Evolutionary conservation across 2,329 filamentous ascomycete genomes (phyloP).

Genomic region (Xylariaceae sp.): DNA sequence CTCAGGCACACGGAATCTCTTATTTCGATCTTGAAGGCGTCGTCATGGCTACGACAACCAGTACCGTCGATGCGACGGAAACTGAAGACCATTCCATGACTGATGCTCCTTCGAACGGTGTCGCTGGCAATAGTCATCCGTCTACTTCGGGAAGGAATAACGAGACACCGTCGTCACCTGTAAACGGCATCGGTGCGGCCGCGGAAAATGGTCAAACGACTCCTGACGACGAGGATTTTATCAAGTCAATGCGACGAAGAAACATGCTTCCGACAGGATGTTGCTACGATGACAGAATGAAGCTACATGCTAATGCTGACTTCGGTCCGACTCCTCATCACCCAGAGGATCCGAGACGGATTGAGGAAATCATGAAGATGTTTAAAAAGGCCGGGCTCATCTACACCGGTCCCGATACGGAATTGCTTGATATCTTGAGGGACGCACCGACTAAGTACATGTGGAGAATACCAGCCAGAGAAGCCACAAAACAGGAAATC

Average conservation of each 20-base stretch:
- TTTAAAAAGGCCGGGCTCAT: slow-evolving; percentile 78
- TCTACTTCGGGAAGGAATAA: slow-evolving; percentile 15
- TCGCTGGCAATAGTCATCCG: slow-evolving; percentile 33
- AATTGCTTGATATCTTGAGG: slow-evolving; percentile 47
- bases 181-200: slow-evolving; percentile 33
- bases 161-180: slow-evolving; percentile 22
- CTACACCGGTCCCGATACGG: slow-evolving; percentile 52
- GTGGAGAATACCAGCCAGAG: slow-evolving; percentile 72
- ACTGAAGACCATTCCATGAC: slow-evolving; percentile 41
- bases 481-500: slow-evolving; percentile 75
- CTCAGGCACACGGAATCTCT: background rate
- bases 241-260: slow-evolving; percentile 37
- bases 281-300: slow-evolving; percentile 93
- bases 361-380: slow-evolving; percentile 87
- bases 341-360: slow-evolving; percentile 87
- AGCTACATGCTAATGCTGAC: slow-evolving; percentile 84
- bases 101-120: slow-evolving; percentile 38
- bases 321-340: slow-evolving; percentile 71
- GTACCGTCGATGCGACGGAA: slow-evolving; percentile 32
- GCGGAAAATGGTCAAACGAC: slow-evolving; percentile 29
- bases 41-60: background rate
- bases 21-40: background rate
- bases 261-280: slow-evolving; percentile 64
- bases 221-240: slow-evolving; percentile 34
- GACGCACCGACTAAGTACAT: slow-evolving; percentile 55